Evolutionary conservation across 495 filamentous ascomycete genomes (phyloP).

Genomic region (Penicillium bovifimosum): DNA sequence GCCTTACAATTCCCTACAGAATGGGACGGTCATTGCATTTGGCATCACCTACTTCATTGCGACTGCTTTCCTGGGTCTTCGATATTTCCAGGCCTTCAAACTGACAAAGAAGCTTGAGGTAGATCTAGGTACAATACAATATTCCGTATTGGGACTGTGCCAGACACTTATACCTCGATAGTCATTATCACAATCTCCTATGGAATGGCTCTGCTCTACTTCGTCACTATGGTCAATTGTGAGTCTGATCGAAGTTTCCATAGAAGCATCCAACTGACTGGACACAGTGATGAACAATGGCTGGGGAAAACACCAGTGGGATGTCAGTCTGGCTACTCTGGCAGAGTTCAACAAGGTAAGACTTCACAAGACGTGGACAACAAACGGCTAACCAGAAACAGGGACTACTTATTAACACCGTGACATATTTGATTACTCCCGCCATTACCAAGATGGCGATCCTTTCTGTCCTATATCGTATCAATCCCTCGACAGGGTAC

Average conservation of each 20-base stretch:
- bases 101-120: neutral
- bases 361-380: neutral
- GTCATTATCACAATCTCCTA: constrained; percentile 18
- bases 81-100: neutral
- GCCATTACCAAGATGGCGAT: constrained; percentile 15
- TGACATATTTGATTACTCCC: constrained; percentile 12
- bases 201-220: constrained; percentile 12
- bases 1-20: constrained; percentile 19
- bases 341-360: constrained; percentile 10
- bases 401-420: constrained; percentile 10
- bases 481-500: constrained; percentile 11
- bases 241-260: neutral
- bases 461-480: constrained; percentile 15
- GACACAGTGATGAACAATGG: constrained; percentile 15
- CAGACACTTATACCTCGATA: neutral
- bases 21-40: constrained; percentile 16
- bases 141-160: neutral
- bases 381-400: neutral
- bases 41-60: neutral
- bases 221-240: constrained; percentile 14
- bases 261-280: neutral
- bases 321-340: constrained; percentile 16
- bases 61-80: neutral
- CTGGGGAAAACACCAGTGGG: constrained; percentile 20
- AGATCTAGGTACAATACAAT: neutral